Evolutionary conservation across 164 flowering plant genomes (phyloP).

Genomic region (Vitis amurensis): DNA sequence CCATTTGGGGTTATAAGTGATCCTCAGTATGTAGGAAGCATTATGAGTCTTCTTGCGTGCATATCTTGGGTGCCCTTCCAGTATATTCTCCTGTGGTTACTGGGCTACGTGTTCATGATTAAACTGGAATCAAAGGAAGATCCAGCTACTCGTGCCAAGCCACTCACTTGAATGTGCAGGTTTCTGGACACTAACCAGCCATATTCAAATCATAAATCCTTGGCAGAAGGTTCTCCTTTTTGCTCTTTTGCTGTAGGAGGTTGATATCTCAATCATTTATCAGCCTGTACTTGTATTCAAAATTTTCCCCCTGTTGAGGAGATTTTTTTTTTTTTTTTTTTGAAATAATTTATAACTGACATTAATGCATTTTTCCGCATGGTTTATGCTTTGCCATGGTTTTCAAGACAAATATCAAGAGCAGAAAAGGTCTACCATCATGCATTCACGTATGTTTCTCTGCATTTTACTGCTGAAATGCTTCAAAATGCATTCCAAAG

Average conservation of each 20-base stretch:
- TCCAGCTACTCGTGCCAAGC: conserved; percentile 81
- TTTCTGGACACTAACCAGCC: neutral
- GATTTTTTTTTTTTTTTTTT: no score
- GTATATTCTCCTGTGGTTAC: conserved; percentile 74
- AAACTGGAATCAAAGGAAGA: conserved; percentile 70
- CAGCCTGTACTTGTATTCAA: neutral
- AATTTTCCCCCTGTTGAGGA: no score
- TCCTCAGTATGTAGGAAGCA: conserved; percentile 95
- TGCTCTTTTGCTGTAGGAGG: neutral
- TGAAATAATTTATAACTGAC: no score
- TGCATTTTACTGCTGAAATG: no score
- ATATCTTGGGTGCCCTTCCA: conserved; percentile 79
- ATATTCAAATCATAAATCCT: neutral
- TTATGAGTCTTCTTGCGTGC: conserved; percentile 78
- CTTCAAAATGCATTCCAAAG: no score
- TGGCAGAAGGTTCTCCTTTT: neutral
- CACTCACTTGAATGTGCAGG: conserved; percentile 23
- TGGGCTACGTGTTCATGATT: conserved; percentile 81
- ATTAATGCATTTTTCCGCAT: no score
- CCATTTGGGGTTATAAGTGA: conserved; percentile 87
- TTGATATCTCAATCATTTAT: neutral
- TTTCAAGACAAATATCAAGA: no score
- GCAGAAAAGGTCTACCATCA: no score
- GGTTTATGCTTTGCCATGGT: no score
- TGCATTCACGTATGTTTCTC: no score